Evolutionary conservation across 2,329 filamentous ascomycete genomes (phyloP), one percentile per base, ranked within the genome.

Genomic region (Penicillium sp.): DNA sequence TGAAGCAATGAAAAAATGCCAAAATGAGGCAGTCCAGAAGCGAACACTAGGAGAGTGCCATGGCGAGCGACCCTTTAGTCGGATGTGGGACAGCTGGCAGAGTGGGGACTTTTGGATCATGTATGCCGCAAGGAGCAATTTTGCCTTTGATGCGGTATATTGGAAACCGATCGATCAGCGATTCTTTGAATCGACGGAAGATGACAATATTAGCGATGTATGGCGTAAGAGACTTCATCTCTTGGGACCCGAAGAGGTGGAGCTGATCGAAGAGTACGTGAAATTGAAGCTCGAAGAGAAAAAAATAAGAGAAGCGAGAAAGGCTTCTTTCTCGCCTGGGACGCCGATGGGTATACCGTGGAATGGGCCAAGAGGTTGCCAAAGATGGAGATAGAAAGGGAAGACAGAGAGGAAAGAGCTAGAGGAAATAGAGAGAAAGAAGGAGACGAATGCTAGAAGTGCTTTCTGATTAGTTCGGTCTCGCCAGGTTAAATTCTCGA

Each of bases 61-160:
- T 19, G 19, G 19, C 19, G 19, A 19, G 48, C 55, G 60, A 23
- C 62, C 66, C 19, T 53, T 42, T 33, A 46, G n/a, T 52, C 50
- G 25, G 39, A 53, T 53, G 50, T 25, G 19, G n/a, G 25, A 45
- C 4, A 53, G 50, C 16, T 46, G 44, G 44, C 14, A 46, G 23
- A 46, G 25, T 3, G 49, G 49, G 27, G 33, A 42, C 26, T 43
- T 51, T 42, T 43, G 49, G 49, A 51, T 51, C 16, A 25, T 39
- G 29, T 51, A 51, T 46, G 44, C 44, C 29, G 25, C 44, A 35
- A 54, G 57, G 45, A 59, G 62, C n/a, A 68, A 59, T 44, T 69
- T 60, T 59, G 60, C 64, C 7, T 67, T 68, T 53, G 65, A 68
- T 55, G 51, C 58, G 39, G 56, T 54, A 19, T 56, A 51, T 33